Base-by-base conservation (phyloP, 2,329 filamentous ascomycete species). In the Ophiostoma sp. region DNA sequence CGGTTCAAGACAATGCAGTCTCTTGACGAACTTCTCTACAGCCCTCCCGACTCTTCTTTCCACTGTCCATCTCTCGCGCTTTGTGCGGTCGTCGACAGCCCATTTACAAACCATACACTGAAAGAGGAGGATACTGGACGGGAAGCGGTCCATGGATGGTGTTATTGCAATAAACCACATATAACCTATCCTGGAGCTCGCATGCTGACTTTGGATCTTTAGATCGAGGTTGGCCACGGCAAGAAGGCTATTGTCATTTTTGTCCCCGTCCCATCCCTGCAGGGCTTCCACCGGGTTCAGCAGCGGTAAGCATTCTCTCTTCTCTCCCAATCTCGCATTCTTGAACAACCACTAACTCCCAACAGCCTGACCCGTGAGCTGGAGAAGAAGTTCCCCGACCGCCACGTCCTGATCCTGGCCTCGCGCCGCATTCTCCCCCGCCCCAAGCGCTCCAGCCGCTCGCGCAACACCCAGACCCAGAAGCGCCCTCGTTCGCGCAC, bases 201-300 rank as follows among this genome's bases (percentile, higher is more conserved):
- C 87, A 87, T 87, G 87, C 87, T 89, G 86, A 89, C 85, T 88
- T 84, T 83, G 75, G 81, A 82, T 87, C 85, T 86, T 77, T 84
- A 99, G 95, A 95, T 99, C 87, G 95, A 99, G 88, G 94, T 98
- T 85, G 95, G 95, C 87, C 93, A 98, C 87, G 95, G 95, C 89
- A 97, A 97, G 89, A 99, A 98, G 91, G 95, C 95, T 81, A 95
- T 99, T 87, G 94, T 97, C 88, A 96, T 99, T 91, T 99, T 99
- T 91, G 95, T 99, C 88, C 95, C 95, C 82, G 95, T 99, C 82
- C 95, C 95, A 84, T 92, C 96, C 83, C 92, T 99, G 82, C 86
- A 89, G 83, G 92, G 92, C 82, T 99, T 97, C 92, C 95, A 98
- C 91, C 93, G 95, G 81, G 92, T 97, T 81, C 95, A 99, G 89